Percentiles rank a stretch among this genome's conserved stretches.
phyloP scores from a whole-genome alignment of 2,329 filamentous ascomycete species.

The Zalaria sp. region DNA sequence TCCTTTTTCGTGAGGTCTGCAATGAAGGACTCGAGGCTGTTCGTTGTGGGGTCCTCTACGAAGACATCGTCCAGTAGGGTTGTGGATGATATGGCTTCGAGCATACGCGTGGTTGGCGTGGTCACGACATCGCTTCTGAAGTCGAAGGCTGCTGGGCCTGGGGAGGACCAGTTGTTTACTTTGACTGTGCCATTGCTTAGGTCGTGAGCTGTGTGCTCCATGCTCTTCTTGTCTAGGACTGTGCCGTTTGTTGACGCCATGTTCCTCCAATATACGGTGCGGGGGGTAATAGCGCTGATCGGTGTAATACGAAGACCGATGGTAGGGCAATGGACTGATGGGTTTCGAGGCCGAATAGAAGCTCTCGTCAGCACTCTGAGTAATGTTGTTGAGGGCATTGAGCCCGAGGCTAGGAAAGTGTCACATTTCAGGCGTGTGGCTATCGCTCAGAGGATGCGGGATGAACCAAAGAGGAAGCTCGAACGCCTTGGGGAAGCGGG shows the following conservation, averaged over 20 bases:
- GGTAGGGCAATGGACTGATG: background rate
- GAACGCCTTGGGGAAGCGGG: too few species aligned
- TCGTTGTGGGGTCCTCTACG: constrained; percentile 65
- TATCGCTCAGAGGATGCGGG: too few species aligned
- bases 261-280: background rate
- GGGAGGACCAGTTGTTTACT: constrained; percentile 22
- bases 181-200: constrained; percentile 11
- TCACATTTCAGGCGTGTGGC: background rate
- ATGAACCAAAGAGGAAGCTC: too few species aligned
- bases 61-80: constrained; percentile 77
- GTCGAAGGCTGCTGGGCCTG: constrained; percentile 42
- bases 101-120: constrained; percentile 67
- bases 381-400: constrained; percentile 1
- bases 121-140: constrained; percentile 54
- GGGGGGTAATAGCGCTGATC: background rate
- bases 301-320: background rate
- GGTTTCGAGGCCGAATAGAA: background rate
- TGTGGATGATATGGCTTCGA: constrained; percentile 59
- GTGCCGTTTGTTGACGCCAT: constrained; percentile 4
- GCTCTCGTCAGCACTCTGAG: background rate
- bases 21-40: constrained; percentile 58
- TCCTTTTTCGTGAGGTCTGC: constrained; percentile 63
- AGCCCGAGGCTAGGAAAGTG: background rate
- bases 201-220: constrained; percentile 12
- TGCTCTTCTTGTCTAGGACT: constrained; percentile 3